phyloP scores from a whole-genome alignment of 1,284 basidiomycete species.

The Papiliotrema laurentii region DNA sequence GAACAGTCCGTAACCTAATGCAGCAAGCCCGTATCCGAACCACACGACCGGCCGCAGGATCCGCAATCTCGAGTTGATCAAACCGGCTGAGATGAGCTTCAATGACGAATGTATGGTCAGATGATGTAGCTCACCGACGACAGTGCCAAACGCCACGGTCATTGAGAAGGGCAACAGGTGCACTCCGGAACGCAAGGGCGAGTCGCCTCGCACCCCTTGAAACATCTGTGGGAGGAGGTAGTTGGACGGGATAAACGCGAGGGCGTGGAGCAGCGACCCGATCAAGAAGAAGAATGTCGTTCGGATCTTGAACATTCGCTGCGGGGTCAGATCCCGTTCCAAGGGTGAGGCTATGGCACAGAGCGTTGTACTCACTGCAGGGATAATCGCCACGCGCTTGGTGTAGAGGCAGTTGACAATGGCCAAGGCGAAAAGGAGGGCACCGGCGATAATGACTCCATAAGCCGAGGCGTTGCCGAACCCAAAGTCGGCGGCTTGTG shows the following conservation, averaged over 20 bases:
- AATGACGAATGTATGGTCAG: not conserved
- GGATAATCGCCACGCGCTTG: slow-evolving; percentile 65
- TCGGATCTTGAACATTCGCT: slow-evolving; percentile 36
- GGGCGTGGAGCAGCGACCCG: slow-evolving; percentile 31
- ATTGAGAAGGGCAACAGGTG: slow-evolving; percentile 32
- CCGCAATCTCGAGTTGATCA: slow-evolving; percentile 32
- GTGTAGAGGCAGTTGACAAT: slow-evolving; percentile 63
- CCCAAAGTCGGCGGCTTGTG: slow-evolving; percentile 26
- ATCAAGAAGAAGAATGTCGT: slow-evolving; percentile 38
- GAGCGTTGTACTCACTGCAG: slow-evolving; percentile 25
- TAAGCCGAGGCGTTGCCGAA: slow-evolving; percentile 58
- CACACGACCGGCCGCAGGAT: slow-evolving; percentile 41
- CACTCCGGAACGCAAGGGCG: slow-evolving; percentile 26
- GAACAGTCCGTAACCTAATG: slow-evolving; percentile 30
- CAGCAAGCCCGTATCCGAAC: slow-evolving; percentile 31
- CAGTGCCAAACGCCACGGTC: slow-evolving; percentile 25
- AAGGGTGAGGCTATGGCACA: not conserved
- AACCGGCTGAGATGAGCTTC: slow-evolving; percentile 22
- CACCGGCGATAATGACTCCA: slow-evolving; percentile 62
- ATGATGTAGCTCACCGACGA: slow-evolving; percentile 14
- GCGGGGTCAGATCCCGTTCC: slow-evolving; percentile 7
- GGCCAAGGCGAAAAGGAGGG: slow-evolving; percentile 55
- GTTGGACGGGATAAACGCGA: slow-evolving; percentile 27
- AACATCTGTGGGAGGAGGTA: slow-evolving; percentile 35
- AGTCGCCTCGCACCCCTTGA: slow-evolving; percentile 32